phyloP scores from a whole-genome alignment of 2,329 filamentous ascomycete genomes.

The Clarireedia hainanense region DNA sequence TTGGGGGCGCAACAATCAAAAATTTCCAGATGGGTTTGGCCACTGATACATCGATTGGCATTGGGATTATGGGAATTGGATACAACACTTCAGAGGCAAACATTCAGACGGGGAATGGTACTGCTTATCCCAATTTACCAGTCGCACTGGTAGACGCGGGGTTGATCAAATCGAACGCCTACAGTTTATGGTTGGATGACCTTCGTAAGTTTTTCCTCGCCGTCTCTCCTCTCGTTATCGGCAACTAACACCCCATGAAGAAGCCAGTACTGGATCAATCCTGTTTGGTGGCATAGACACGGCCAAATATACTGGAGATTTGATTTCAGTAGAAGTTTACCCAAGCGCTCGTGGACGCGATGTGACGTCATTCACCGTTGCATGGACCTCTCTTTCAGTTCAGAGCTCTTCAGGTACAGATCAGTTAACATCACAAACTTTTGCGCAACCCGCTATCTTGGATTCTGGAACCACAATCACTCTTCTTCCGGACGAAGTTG shows the following conservation, averaged over 20 bases:
- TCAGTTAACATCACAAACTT: constrained; percentile 24
- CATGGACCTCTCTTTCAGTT: constrained; percentile 27
- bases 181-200: constrained; percentile 32
- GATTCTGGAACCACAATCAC: constrained; percentile 62
- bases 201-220: constrained; percentile 21
- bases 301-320: constrained; percentile 35
- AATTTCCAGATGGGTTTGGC: constrained; percentile 50
- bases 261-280: constrained; percentile 29
- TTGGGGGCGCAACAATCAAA: constrained; percentile 41
- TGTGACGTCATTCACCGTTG: constrained; percentile 27
- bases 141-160: constrained; percentile 33
- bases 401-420: constrained; percentile 33
- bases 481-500: constrained; percentile 53
- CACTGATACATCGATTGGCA: constrained; percentile 38
- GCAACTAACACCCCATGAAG: constrained; percentile 14
- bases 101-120: constrained; percentile 39
- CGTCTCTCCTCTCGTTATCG: neutral
- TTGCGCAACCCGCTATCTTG: constrained; percentile 44
- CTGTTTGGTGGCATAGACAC: constrained; percentile 42
- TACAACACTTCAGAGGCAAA: constrained; percentile 38
- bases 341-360: constrained; percentile 8
- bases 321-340: constrained; percentile 28
- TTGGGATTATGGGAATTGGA: constrained; percentile 52
- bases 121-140: constrained; percentile 27
- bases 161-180: constrained; percentile 36